A percentile compares a stretch with the other conserved stretches of the same genome.
Evolutionary conservation across 106 monocot species (phyloP).

Genomic region (Dioscorea zingiberensis): DNA sequence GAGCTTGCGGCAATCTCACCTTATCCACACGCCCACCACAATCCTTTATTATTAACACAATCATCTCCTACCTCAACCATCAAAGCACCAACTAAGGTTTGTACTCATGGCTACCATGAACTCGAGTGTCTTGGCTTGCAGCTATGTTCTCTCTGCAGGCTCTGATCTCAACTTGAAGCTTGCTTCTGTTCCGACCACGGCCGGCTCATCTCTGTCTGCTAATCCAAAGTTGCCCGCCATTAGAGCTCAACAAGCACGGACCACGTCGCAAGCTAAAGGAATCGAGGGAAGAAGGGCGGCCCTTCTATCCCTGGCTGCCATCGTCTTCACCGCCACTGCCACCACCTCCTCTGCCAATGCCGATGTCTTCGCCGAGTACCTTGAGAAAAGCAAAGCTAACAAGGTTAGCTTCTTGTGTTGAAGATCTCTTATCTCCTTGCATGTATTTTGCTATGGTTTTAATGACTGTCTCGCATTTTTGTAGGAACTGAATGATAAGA

Average conservation of each 20-base stretch:
- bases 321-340: slow-evolving; percentile 38
- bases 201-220: too few relatives aligned
- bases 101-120: slow-evolving; percentile 63
- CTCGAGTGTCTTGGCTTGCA: slow-evolving; percentile 76
- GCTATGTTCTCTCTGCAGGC: slow-evolving; percentile 41
- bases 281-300: slow-evolving; percentile 62
- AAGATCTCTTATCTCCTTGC: background rate
- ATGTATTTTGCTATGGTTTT: background rate
- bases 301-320: slow-evolving; percentile 69
- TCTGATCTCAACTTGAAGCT: slow-evolving; percentile 44
- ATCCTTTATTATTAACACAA: slow-evolving; percentile 3
- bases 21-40: slow-evolving; percentile 81
- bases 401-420: slow-evolving; percentile 43
- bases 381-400: slow-evolving; percentile 97
- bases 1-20: slow-evolving; percentile 60
- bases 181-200: slow-evolving; percentile 8
- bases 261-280: background rate
- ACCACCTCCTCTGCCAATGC: slow-evolving; percentile 56
- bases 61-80: too few relatives aligned
- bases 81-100: background rate
- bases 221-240: slow-evolving; percentile 28
- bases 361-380: slow-evolving; percentile 77
- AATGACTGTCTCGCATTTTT: background rate
- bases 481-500: slow-evolving; percentile 96
- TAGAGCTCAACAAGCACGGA: slow-evolving; percentile 28